Percentiles rank a stretch among this genome's conserved stretches.
Conservation (phyloP, 805 yeast genomes). For the Maudiozyma serrabonitensis region DNA sequence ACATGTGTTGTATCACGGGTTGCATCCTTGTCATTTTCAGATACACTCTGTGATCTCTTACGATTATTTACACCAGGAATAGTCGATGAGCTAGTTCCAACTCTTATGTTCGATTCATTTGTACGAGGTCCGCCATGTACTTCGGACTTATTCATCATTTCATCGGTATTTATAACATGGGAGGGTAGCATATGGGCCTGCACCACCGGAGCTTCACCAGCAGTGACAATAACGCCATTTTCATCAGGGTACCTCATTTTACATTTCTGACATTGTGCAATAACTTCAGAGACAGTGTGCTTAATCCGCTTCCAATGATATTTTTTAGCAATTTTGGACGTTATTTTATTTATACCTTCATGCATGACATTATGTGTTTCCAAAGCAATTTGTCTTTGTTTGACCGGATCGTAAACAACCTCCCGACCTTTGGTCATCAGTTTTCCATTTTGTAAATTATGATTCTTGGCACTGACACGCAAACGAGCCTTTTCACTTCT, state of each 20-base stretch:
- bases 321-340: slow-evolving; percentile 62
- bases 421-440: slow-evolving; percentile 69
- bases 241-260: slow-evolving; percentile 35
- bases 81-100: too few relatives aligned
- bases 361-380: slow-evolving; percentile 63
- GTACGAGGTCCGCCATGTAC: background rate
- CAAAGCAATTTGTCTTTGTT: slow-evolving; percentile 66
- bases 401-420: slow-evolving; percentile 67
- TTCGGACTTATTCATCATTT: background rate
- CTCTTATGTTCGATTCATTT: background rate
- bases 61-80: background rate
- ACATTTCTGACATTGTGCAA: slow-evolving; percentile 69
- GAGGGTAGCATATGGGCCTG: slow-evolving; percentile 24
- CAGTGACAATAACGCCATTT: slow-evolving; percentile 23
- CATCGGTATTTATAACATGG: slow-evolving; percentile 4
- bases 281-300: slow-evolving; percentile 72
- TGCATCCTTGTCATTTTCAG: background rate
- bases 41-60: background rate
- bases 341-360: slow-evolving; percentile 83
- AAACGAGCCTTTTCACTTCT: slow-evolving; percentile 83
- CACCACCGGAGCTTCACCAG: slow-evolving; percentile 10
- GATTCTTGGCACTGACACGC: slow-evolving; percentile 64
- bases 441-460: slow-evolving; percentile 60
- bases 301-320: slow-evolving; percentile 91
- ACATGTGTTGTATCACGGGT: too few relatives aligned